A percentile compares a stretch with the other conserved stretches of the same genome.
Conservation (phyloP, 352 stramenopile species). For the Pythium dissotocum region DNA sequence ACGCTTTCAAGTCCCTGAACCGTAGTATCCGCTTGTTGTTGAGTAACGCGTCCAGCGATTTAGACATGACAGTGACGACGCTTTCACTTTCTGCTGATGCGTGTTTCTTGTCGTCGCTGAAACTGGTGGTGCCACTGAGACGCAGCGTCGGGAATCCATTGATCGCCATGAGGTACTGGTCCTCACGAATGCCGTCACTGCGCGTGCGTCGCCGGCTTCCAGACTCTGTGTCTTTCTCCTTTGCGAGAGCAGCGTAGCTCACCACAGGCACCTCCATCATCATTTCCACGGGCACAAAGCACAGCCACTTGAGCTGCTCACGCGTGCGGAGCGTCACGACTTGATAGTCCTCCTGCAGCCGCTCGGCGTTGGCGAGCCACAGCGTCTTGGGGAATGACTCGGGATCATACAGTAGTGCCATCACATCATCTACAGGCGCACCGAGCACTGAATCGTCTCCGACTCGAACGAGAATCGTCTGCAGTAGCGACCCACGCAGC, state of each 20-base stretch:
- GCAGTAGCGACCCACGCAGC: constrained; percentile 13
- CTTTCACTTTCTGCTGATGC: background rate
- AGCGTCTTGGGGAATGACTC: constrained; percentile 37
- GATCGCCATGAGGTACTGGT: constrained; percentile 45
- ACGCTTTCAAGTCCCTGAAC: constrained; percentile 38
- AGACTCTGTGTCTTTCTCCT: background rate
- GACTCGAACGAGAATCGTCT: constrained; percentile 32
- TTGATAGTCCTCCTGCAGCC: constrained; percentile 29
- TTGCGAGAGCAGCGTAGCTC: constrained; percentile 30
- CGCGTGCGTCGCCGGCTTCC: constrained; percentile 14
- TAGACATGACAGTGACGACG: constrained; percentile 20
- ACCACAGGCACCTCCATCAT: constrained; percentile 48
- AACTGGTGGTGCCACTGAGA: constrained; percentile 22
- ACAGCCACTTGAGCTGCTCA: constrained; percentile 36
- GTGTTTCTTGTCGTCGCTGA: constrained; percentile 15
- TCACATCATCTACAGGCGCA: constrained; percentile 33
- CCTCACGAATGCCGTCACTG: constrained; percentile 30
- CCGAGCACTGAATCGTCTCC: constrained; percentile 36
- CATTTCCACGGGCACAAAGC: constrained; percentile 33
- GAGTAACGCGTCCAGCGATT: constrained; percentile 24
- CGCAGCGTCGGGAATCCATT: constrained; percentile 42
- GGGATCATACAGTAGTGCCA: constrained; percentile 29
- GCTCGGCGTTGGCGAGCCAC: constrained; percentile 31
- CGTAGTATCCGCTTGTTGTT: constrained; percentile 20
- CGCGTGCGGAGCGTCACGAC: constrained; percentile 29